Evolutionary conservation across 345 rosid genomes (phyloP).

Genomic region (Eucalyptus marginata): DNA sequence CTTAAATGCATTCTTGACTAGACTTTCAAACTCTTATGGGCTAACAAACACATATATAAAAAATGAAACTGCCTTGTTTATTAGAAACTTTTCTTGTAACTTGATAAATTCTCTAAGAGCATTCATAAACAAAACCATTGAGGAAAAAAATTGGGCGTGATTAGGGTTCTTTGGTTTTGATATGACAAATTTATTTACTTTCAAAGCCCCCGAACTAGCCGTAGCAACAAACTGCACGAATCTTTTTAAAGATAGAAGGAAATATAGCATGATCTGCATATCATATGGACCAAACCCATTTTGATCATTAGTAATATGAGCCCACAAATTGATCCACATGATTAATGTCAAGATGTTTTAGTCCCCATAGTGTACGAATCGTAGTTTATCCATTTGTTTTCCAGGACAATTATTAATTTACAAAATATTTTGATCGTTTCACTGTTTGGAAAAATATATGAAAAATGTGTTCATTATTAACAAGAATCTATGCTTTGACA

Average conservation of each 20-base stretch:
- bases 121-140: neutral
- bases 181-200: neutral
- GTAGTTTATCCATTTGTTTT: neutral
- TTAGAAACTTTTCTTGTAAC: neutral
- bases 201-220: neutral
- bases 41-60: too few species aligned
- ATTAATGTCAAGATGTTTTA: neutral
- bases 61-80: too few species aligned
- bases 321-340: neutral
- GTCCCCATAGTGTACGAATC: neutral
- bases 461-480: too few species aligned
- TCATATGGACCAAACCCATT: neutral
- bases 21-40: neutral
- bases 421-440: neutral
- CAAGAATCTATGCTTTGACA: neutral
- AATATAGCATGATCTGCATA: neutral
- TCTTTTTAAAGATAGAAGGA: neutral
- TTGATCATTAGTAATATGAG: neutral
- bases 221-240: neutral
- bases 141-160: neutral
- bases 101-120: neutral
- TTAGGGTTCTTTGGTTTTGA: neutral
- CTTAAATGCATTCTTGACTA: neutral
- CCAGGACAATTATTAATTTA: too few species aligned
- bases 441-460: neutral